Evolutionary conservation across 768 basidiomycete genomes (phyloP).

Genomic region (Strobilomyces dryophilus): DNA sequence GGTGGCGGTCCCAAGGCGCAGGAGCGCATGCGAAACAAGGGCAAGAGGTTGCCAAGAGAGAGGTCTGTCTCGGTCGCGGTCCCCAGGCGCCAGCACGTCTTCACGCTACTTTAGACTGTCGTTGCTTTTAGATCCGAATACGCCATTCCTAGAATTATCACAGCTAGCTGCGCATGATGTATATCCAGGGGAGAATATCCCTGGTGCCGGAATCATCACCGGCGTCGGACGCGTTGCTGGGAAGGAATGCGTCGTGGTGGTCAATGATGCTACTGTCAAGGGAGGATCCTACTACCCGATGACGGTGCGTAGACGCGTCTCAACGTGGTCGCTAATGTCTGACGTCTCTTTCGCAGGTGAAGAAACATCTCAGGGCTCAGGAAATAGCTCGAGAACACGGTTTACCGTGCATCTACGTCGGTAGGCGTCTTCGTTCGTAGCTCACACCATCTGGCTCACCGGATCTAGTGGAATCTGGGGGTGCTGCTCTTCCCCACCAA

Average conservation of each 20-base stretch:
- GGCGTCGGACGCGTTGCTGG: slow-evolving; percentile 79
- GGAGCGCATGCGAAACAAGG: slow-evolving; percentile 68
- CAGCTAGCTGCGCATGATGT: slow-evolving; percentile 84
- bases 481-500: slow-evolving; percentile 89
- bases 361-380: slow-evolving; percentile 93
- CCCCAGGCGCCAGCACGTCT: not conserved
- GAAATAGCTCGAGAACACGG: slow-evolving; percentile 91
- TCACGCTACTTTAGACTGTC: slow-evolving; percentile 46
- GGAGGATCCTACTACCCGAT: slow-evolving; percentile 91
- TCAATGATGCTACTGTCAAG: slow-evolving; percentile 94
- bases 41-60: slow-evolving; percentile 82
- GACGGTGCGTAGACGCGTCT: slow-evolving; percentile 45
- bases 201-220: slow-evolving; percentile 88
- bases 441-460: slow-evolving; percentile 2
- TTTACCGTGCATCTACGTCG: slow-evolving; percentile 88
- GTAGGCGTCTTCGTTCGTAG: slow-evolving; percentile 40
- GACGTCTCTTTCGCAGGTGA: slow-evolving; percentile 49
- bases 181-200: slow-evolving; percentile 70
- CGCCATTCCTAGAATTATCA: slow-evolving; percentile 88
- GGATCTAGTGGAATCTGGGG: slow-evolving; percentile 81
- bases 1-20: slow-evolving; percentile 77
- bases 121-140: slow-evolving; percentile 75
- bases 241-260: slow-evolving; percentile 80
- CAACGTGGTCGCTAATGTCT: not conserved
- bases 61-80: slow-evolving; percentile 42